Conservation (phyloP, 441 rosid genomes). For the Syzygium malaccense region DNA sequence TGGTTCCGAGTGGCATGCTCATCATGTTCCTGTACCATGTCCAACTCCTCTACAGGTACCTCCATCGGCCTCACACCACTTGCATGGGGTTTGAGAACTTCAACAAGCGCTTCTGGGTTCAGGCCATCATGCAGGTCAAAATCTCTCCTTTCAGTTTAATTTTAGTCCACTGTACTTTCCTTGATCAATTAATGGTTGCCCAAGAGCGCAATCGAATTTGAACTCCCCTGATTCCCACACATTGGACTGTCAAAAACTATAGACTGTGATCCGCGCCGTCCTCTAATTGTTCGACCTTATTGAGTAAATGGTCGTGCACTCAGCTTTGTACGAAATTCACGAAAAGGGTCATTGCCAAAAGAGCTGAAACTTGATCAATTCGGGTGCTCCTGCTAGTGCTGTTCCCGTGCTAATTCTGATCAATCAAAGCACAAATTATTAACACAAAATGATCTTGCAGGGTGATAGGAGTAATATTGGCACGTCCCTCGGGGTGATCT, state of each 20-base stretch:
- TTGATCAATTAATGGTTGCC: not conserved
- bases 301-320: not conserved
- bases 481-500: conserved; percentile 40
- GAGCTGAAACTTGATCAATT: not conserved
- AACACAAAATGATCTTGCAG: conserved; percentile 15
- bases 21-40: conserved; percentile 58
- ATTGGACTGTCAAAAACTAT: not conserved
- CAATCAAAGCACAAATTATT: not conserved
- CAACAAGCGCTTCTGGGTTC: conserved; percentile 66
- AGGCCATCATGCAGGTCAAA: conserved; percentile 43
- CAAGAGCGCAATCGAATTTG: not conserved
- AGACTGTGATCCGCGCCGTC: not conserved
- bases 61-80: conserved; percentile 56
- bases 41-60: conserved; percentile 50
- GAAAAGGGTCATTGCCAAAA: not conserved
- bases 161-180: not conserved
- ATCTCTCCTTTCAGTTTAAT: not conserved
- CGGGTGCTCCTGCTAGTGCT: not conserved
- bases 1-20: conserved; percentile 54
- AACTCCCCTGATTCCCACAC: not conserved
- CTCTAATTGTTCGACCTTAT: not conserved
- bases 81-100: conserved; percentile 60
- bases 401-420: not conserved
- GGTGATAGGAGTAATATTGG: conserved; percentile 24
- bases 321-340: not conserved